Base-by-base conservation (phyloP, 1,284 basidiomycete genomes). In the Kalmanozyma brasiliensis region DNA sequence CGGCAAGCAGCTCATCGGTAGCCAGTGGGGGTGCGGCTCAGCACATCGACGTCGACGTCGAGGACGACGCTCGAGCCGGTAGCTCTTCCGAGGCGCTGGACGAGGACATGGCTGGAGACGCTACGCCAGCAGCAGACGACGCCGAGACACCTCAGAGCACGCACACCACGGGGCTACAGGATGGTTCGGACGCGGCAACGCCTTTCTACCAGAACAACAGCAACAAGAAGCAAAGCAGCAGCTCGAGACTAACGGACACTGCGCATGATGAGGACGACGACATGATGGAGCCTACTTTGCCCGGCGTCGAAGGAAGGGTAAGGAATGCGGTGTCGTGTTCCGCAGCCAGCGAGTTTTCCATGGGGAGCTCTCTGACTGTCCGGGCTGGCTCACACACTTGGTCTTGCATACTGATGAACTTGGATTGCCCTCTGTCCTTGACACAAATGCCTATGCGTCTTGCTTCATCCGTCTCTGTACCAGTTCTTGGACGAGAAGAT, bases 401-500 rank as follows among this genome's bases (percentile, higher is more conserved):
- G n/a, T n/a, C n/a, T n/a, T n/a, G n/a, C n/a, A n/a, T n/a, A n/a
- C n/a, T n/a, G n/a, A n/a, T n/a, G n/a, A n/a, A n/a, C n/a, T n/a
- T n/a, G n/a, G n/a, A n/a, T n/a, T n/a, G n/a, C 34, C 13, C 17
- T n/a, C 13, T 16, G 34, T 6, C 6, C 16, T n/a, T 35, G 34
- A 6, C 17, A 6, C 16, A 6, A n/a, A n/a, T 6, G 6, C 8
- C 16, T 10, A 8, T 16, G 13, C 13, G 13, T 38, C 36, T 48
- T 29, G 10, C 26, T 23, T 20, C 10, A 14, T 20, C 20, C 24
- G 36, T 22, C 34, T 35, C 34, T n/a, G n/a, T 19, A 16, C 4
- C 46, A 69, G 64, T 57, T 76, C 0, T 33, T 76, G 41, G 73
- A 76, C 45, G 73, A 76, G 16, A 62, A 60, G 48, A 73, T 76